Evolutionary conservation across 257 asterid genomes (phyloP), one percentile per base, ranked within the genome.

Genomic region (Nicotiana attenuata): DNA sequence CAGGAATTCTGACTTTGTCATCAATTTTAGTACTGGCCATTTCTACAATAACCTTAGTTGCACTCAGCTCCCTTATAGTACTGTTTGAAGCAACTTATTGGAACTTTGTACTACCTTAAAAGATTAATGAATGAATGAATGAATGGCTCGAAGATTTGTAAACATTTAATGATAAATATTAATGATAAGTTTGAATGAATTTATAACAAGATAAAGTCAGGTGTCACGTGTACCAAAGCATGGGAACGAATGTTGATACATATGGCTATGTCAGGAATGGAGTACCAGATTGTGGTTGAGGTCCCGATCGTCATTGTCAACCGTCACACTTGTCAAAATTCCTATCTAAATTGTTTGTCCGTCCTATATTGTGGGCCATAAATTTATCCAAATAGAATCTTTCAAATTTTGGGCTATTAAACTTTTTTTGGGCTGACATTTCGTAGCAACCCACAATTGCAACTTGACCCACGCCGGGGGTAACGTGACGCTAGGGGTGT

Each of bases 1-100:
- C 83, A 56, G 15, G 10, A 24, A 10, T 24, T 2, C 7, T 11
- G 71, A 65, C 11, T 65, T 65, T 13, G 45, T 64, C 7, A 26
- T 64, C 20, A 65, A 14, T 65, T 14, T 28, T 14, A 14, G 5
- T 3, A 29, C 29, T 80, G 16, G 45, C 88, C 91, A 87, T 87
- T 52, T 52, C 31, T 52, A 3, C 3, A 52, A 52, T 41, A 41
- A 8, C 17, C 56, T 3, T 13, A 52, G 17, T 52, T 5, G 5
- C 79, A 47, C 5, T 47, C 38, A 73, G 38, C 61, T 73, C 78
- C 60, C 26, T 22, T 47, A 47, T 14, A 19, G 22, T 41, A 8
- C 20, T 3, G 0, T 59, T 59, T 20, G 15, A 8, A 20, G 19
- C 17, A 19, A n/a, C 53, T 66, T 33, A 17, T 8, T 9, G 52